These are phyloP conservation scores for Trichosporon sp. DNA, from an alignment of 1,284 basidiomycete species.

Conservation along the genomic window DNA sequence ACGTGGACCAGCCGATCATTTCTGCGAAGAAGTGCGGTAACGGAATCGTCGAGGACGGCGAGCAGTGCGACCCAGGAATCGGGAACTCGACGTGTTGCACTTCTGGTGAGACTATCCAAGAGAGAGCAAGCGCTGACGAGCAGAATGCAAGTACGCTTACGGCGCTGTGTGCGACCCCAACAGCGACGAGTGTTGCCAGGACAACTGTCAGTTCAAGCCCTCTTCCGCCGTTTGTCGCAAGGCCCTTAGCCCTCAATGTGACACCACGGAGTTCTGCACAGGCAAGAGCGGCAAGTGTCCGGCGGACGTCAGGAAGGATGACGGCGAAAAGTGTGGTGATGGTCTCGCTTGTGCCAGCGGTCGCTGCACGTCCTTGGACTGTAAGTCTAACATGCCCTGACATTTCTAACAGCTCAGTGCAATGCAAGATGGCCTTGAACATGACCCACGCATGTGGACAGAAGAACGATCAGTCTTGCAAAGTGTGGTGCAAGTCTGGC, in stretches of 20 bases:
- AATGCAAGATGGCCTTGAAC: slow-evolving; percentile 69
- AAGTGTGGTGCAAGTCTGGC: slow-evolving; percentile 62
- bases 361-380: slow-evolving; percentile 67
- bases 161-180: slow-evolving; percentile 74
- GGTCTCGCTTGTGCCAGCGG: slow-evolving; percentile 74
- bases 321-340: slow-evolving; percentile 66
- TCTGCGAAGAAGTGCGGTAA: slow-evolving; percentile 47
- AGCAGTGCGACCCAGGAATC: slow-evolving; percentile 82
- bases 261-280: slow-evolving; percentile 71
- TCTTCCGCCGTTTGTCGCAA: slow-evolving; percentile 62
- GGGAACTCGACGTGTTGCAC: slow-evolving; percentile 69
- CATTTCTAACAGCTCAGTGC: slow-evolving; percentile 50
- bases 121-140: background rate
- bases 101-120: slow-evolving; percentile 52
- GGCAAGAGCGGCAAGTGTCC: slow-evolving; percentile 72
- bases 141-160: slow-evolving; percentile 62
- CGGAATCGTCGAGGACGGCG: slow-evolving; percentile 55
- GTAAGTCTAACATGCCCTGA: slow-evolving; percentile 49
- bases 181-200: slow-evolving; percentile 71
- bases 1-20: slow-evolving; percentile 26
- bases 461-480: slow-evolving; percentile 62
- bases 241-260: slow-evolving; percentile 63
- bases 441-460: slow-evolving; percentile 63
- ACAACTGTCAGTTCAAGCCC: slow-evolving; percentile 63
- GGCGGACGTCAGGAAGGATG: slow-evolving; percentile 58